Evolutionary conservation across 1,284 basidiomycete genomes (phyloP).

Genomic region (Microbotryum scabiosae): DNA sequence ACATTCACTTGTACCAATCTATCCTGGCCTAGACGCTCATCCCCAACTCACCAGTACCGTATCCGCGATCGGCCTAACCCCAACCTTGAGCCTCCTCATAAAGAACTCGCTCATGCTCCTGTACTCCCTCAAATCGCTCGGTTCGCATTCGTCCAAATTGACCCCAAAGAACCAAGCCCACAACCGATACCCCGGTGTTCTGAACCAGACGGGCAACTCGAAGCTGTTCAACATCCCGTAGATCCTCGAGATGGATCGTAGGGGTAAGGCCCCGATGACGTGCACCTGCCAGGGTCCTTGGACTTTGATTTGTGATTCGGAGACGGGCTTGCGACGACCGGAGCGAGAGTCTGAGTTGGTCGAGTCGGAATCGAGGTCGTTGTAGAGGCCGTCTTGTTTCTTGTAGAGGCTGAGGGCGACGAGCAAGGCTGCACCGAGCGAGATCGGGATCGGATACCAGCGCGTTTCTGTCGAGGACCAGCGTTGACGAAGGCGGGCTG

Average conservation of each 20-base stretch:
- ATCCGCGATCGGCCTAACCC: constrained; percentile 66
- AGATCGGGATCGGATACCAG: constrained; percentile 92
- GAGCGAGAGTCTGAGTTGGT: no score
- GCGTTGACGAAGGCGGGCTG: constrained; percentile 53
- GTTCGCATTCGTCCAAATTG: constrained; percentile 85
- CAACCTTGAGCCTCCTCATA: constrained; percentile 77
- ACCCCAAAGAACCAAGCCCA: constrained; percentile 86
- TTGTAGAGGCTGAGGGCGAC: constrained; percentile 51
- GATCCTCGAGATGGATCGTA: constrained; percentile 83
- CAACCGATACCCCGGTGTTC: constrained; percentile 75
- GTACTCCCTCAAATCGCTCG: constrained; percentile 66
- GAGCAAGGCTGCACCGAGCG: constrained; percentile 78
- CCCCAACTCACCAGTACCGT: constrained; percentile 57
- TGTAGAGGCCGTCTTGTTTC: constrained; percentile 9
- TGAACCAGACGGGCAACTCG: constrained; percentile 80
- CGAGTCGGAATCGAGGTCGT: constrained; percentile 20
- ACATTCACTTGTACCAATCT: neutral
- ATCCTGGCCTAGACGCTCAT: neutral
- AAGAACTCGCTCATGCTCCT: constrained; percentile 85
- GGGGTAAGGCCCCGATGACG: constrained; percentile 86
- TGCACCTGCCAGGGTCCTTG: constrained; percentile 96
- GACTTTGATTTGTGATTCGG: constrained; percentile 60
- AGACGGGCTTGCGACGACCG: constrained; percentile 38
- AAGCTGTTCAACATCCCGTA: constrained; percentile 90
- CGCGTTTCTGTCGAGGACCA: constrained; percentile 83